Base-by-base conservation (phyloP, 768 basidiomycete genomes). In the Termitomyces sp. region DNA sequence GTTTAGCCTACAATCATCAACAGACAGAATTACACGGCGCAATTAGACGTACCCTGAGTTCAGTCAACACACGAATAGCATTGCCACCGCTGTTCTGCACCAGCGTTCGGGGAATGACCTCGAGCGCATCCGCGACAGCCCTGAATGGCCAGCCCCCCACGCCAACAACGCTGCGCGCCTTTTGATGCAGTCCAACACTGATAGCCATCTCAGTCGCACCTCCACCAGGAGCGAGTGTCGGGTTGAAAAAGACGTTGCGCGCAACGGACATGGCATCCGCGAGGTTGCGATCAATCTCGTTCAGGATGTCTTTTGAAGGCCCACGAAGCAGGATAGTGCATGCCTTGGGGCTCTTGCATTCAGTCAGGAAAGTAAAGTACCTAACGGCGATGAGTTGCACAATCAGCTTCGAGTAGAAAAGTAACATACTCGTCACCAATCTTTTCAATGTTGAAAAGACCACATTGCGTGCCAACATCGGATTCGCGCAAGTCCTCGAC, bases 151-250 rank as follows among this genome's bases (percentile, higher is more conserved):
- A 94, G 0, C 89, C 91, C 71, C 96, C 94, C 16, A 95, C 90
- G 15, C 96, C 96, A 16, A 88, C 87, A 61, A 97, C 81, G 50
- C 79, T 86, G 68, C 90, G 81, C 20, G 92, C 92, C 73, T 89
- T 91, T 9, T 84, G 81, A 53, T 91, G 90, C 65, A 98, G 74
- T 1, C 90, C 93, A 3, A 97, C 94, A 39, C 88, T 88, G 74
- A 98, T 88, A 0, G 96, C 97, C 94, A 98, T 98, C 78, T 99
- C 97, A 4, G 94, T 96, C 28, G 97, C 96, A 46, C 97, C 96
- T 20, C 96, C 96, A 7, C 96, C 96, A 0, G 96, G 96, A 0
- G 90, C 91, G n/a, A 99, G 86, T 6, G 81, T 76, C 3, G 97
- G 97, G 77, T 98, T 92, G 78, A 98, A 98, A 63, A 97, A 89